Evolutionary conservation across 148 eudicot genomes (phyloP).

Genomic region (Drosera capensis): DNA sequence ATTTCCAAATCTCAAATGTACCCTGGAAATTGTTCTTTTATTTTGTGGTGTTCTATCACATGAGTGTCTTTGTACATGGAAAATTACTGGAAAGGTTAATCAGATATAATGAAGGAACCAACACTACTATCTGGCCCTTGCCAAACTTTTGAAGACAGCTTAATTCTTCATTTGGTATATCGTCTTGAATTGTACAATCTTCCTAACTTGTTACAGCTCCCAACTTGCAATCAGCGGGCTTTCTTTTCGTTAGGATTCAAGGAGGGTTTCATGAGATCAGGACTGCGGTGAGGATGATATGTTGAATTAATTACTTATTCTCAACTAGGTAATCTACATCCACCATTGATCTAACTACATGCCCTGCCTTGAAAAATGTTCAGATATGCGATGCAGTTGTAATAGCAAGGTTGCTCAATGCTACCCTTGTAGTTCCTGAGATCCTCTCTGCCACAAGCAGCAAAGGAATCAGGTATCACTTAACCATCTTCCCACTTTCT

Average conservation of each 20-base stretch:
- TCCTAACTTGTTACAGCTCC: slow-evolving; percentile 50
- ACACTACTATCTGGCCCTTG: neutral
- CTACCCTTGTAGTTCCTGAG: slow-evolving; percentile 85
- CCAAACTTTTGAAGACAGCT: slow-evolving; percentile 1
- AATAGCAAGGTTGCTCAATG: slow-evolving; percentile 76
- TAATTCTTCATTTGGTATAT: slow-evolving; percentile 5
- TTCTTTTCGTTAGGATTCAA: slow-evolving; percentile 63
- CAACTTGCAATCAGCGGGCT: slow-evolving; percentile 43
- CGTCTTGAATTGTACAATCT: slow-evolving; percentile 16
- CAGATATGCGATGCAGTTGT: slow-evolving; percentile 47
- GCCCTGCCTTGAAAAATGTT: neutral
- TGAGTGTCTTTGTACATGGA: neutral
- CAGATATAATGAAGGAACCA: neutral
- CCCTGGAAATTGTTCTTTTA: too few species aligned
- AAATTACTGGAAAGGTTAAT: neutral
- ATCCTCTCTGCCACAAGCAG: slow-evolving; percentile 86
- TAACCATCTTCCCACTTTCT: too few species aligned
- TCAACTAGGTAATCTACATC: neutral
- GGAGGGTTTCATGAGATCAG: slow-evolving; percentile 93
- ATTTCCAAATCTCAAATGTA: too few species aligned
- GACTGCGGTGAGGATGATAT: slow-evolving; percentile 48
- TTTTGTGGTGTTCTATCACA: too few species aligned
- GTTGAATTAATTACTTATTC: neutral
- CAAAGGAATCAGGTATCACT: slow-evolving; percentile 98
- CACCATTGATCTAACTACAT: neutral